Evolutionary conservation across 257 asterid genomes (phyloP).

Genomic region (Henckelia pumila): DNA sequence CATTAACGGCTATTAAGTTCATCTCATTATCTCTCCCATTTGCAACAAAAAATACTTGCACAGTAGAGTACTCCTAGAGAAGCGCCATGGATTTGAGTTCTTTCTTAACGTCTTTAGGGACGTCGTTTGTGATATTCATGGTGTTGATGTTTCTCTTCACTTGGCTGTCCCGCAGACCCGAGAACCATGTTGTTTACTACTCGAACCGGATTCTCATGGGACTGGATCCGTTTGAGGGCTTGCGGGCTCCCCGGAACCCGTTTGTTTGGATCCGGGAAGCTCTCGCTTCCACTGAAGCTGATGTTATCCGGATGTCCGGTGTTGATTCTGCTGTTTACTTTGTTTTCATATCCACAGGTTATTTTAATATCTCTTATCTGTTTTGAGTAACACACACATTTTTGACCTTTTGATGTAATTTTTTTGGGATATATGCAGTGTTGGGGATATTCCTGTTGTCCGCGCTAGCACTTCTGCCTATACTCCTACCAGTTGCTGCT

Average conservation of each 20-base stretch:
- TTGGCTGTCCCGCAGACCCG: conserved; percentile 69
- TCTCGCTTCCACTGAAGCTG: conserved; percentile 69
- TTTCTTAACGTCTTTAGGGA: conserved; percentile 78
- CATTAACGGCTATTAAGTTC: conserved; percentile 16
- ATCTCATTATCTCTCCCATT: no score
- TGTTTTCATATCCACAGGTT: conserved; percentile 81
- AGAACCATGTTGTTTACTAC: conserved; percentile 63
- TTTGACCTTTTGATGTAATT: neutral
- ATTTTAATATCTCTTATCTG: neutral
- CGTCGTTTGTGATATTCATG: conserved; percentile 67
- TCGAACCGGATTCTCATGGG: conserved; percentile 81
- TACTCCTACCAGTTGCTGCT: conserved; percentile 69
- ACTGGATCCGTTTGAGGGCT: conserved; percentile 68
- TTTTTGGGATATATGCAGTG: conserved; percentile 37
- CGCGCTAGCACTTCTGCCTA: conserved; percentile 65
- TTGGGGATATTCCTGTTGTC: conserved; percentile 69
- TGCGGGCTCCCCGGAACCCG: conserved; percentile 61
- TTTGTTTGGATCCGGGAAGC: conserved; percentile 89
- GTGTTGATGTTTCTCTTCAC: conserved; percentile 67
- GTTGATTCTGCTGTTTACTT: conserved; percentile 96
- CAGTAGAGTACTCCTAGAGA: neutral
- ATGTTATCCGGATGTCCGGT: conserved; percentile 70
- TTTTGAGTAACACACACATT: neutral
- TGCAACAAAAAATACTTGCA: neutral
- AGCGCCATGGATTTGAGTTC: conserved; percentile 69